Conservation (phyloP, 768 basidiomycete genomes). For the Phlegmacium glaucopus region DNA sequence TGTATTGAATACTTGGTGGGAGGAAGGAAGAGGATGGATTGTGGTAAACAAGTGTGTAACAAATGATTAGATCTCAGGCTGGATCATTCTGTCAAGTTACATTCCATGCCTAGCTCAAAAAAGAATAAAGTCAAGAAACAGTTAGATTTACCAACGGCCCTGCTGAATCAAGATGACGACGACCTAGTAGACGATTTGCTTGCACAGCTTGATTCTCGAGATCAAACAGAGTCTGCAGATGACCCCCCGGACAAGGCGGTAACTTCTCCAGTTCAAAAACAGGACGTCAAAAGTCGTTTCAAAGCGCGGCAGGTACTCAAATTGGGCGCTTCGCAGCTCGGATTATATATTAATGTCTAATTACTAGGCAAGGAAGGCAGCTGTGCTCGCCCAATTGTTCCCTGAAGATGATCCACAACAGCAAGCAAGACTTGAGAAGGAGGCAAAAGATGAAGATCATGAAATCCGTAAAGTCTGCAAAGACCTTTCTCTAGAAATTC, state of each 20-base stretch:
- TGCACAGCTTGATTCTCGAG: conserved; percentile 67
- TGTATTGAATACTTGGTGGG: not conserved
- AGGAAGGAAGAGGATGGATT: not conserved
- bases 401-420: conserved; percentile 52
- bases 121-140: conserved; percentile 52
- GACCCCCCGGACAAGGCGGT: conserved; percentile 34
- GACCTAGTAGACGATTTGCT: conserved; percentile 74
- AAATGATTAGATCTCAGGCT: conserved; percentile 4
- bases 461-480: conserved; percentile 65
- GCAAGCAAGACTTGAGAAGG: conserved; percentile 57
- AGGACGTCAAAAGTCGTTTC: conserved; percentile 61
- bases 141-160: conserved; percentile 24
- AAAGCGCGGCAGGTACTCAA: conserved; percentile 64
- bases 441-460: conserved; percentile 65
- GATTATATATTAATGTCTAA: conserved; percentile 1
- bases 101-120: conserved; percentile 49
- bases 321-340: not conserved
- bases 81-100: not conserved
- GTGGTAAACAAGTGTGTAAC: not conserved
- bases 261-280: conserved; percentile 36
- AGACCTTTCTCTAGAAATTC: conserved; percentile 57
- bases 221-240: conserved; percentile 46
- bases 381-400: conserved; percentile 52
- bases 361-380: conserved; percentile 67
- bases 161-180: conserved; percentile 40